These are phyloP conservation scores for Fraxinus anomala DNA, from an alignment of 257 asterid species.

Conservation along the genomic window DNA sequence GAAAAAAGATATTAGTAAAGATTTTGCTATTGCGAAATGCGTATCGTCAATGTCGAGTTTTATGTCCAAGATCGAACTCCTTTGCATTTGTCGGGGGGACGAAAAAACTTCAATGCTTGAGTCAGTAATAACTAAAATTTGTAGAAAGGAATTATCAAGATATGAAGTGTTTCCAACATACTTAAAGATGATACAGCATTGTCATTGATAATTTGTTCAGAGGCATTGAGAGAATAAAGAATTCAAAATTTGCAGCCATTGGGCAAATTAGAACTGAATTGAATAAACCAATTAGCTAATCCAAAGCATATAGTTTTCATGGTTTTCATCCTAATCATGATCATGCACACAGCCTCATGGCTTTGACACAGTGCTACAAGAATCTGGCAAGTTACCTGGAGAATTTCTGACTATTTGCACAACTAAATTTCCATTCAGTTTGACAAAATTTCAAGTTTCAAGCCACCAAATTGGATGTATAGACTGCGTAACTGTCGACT, in stretches of 20 bases:
- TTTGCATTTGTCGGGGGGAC: not conserved
- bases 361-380: not conserved
- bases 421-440: slow-evolving; percentile 25
- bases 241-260: too few relatives aligned
- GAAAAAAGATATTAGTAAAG: not conserved
- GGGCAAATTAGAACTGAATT: not conserved
- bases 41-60: not conserved
- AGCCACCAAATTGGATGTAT: slow-evolving; percentile 47
- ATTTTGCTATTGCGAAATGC: not conserved
- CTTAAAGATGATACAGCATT: too few relatives aligned
- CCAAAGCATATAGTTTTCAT: not conserved
- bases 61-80: not conserved
- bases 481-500: slow-evolving; percentile 28
- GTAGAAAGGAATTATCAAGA: too few relatives aligned
- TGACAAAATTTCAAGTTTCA: slow-evolving; percentile 33
- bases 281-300: not conserved
- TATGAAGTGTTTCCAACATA: too few relatives aligned
- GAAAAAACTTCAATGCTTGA: not conserved
- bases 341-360: not conserved
- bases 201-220: too few relatives aligned
- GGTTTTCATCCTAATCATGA: not conserved
- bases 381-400: not conserved
- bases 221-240: too few relatives aligned
- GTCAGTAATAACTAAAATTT: not conserved
- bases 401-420: not conserved